These are phyloP conservation scores for Schwanniomyces yamadae DNA, from an alignment of 805 yeast genomes.

Conservation along the genomic window DNA sequence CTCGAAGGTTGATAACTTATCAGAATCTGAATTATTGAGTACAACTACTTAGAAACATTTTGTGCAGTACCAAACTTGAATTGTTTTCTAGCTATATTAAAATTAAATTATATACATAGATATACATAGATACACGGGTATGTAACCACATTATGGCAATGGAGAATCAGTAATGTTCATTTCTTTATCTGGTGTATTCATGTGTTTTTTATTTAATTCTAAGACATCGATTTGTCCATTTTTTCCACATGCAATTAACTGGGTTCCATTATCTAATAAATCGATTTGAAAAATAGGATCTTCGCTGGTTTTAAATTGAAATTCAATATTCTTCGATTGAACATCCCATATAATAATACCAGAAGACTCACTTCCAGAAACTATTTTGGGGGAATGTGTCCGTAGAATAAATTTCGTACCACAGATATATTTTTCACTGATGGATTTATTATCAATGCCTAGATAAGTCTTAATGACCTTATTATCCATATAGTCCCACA, in stretches of 20 bases:
- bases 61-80: too few species aligned
- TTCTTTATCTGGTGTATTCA: neutral
- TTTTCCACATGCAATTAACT: slow-evolving; percentile 28
- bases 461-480: slow-evolving; percentile 72
- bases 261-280: slow-evolving; percentile 32
- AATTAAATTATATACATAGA: too few species aligned
- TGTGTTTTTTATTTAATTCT: slow-evolving; percentile 14
- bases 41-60: too few species aligned
- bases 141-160: too few species aligned
- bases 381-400: slow-evolving; percentile 40
- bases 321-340: slow-evolving; percentile 52
- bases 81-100: too few species aligned
- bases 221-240: slow-evolving; percentile 22
- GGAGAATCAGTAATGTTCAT: neutral
- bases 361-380: slow-evolving; percentile 61
- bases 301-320: slow-evolving; percentile 16
- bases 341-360: slow-evolving; percentile 65
- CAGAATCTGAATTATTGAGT: too few species aligned
- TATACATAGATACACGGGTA: too few species aligned
- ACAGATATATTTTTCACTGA: slow-evolving; percentile 55
- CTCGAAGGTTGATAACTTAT: neutral
- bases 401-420: slow-evolving; percentile 50
- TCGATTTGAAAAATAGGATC: slow-evolving; percentile 45
- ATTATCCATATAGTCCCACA: slow-evolving; percentile 87
- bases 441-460: slow-evolving; percentile 26